A percentile compares a stretch with the other conserved stretches of the same genome.
Evolutionary conservation across 495 filamentous ascomycete species (phyloP).

Genomic region (Astrocystis sublimbata): DNA sequence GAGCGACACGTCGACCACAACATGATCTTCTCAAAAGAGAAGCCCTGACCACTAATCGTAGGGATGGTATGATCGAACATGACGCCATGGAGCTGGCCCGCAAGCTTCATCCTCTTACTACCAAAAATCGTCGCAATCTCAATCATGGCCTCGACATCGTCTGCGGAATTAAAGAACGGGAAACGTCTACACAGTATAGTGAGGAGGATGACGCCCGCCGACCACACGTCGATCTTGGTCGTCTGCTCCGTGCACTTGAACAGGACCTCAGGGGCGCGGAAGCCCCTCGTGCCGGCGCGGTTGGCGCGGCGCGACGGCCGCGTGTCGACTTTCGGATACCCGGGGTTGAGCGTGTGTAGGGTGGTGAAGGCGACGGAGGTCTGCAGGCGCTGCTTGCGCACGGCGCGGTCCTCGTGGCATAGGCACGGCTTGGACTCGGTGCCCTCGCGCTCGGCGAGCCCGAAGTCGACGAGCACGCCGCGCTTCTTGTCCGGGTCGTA

Average conservation of each 20-base stretch:
- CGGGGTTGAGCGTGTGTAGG: slow-evolving; percentile 53
- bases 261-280: slow-evolving; percentile 93
- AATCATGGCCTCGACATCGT: slow-evolving; percentile 95
- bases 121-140: slow-evolving; percentile 97
- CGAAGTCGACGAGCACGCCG: slow-evolving; percentile 95
- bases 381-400: slow-evolving; percentile 41
- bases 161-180: slow-evolving; percentile 96
- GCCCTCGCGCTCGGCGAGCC: slow-evolving; percentile 82
- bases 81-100: slow-evolving; percentile 78
- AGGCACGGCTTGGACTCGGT: slow-evolving; percentile 70
- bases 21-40: slow-evolving; percentile 85
- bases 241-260: slow-evolving; percentile 97
- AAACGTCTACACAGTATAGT: slow-evolving; percentile 89
- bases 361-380: slow-evolving; percentile 42
- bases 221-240: slow-evolving; percentile 97
- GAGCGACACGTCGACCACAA: slow-evolving; percentile 79
- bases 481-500: slow-evolving; percentile 80
- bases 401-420: slow-evolving; percentile 58
- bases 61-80: slow-evolving; percentile 90
- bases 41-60: slow-evolving; percentile 81
- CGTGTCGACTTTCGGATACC: slow-evolving; percentile 83
- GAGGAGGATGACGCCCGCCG: slow-evolving; percentile 87
- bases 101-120: slow-evolving; percentile 73
- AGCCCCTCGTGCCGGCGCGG: slow-evolving; percentile 92
- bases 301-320: slow-evolving; percentile 89